Percentiles rank a stretch among this genome's conserved stretches.
phyloP scores from a whole-genome alignment of 1,139 yeast genomes.

The Lodderomyces elongisporus region DNA sequence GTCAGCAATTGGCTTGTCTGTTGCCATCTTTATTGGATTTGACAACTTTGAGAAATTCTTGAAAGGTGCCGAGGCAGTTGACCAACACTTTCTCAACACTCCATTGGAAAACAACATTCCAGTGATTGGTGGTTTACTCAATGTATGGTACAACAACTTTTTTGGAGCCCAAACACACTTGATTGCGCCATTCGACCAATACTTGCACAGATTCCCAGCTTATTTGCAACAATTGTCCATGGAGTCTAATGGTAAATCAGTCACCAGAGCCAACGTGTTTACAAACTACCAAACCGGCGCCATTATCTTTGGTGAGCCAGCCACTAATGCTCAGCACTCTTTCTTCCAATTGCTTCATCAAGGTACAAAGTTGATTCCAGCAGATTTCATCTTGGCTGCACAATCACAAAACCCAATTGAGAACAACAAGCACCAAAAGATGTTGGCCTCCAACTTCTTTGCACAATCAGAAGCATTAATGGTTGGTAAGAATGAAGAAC shows the following conservation, averaged over 20 bases:
- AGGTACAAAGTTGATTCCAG: constrained; percentile 95
- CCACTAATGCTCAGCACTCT: constrained; percentile 98
- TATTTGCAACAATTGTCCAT: constrained; percentile 96
- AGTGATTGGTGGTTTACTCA: constrained; percentile 82
- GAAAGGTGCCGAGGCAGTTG: constrained; percentile 97
- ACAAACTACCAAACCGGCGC: constrained; percentile 95
- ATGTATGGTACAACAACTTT: constrained; percentile 98
- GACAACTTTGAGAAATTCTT: constrained; percentile 89
- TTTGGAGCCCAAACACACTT: constrained; percentile 96
- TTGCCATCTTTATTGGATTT: constrained; percentile 89
- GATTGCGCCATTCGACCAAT: constrained; percentile 98
- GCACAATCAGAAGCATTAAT: constrained; percentile 98
- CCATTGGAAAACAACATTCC: constrained; percentile 92
- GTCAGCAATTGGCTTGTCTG: constrained; percentile 97
- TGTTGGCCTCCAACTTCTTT: constrained; percentile 97
- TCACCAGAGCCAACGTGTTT: constrained; percentile 84
- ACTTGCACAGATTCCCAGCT: constrained; percentile 98
- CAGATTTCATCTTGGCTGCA: constrained; percentile 95
- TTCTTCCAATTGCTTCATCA: constrained; percentile 99
- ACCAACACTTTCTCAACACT: constrained; percentile 77
- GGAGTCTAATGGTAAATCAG: constrained; percentile 99
- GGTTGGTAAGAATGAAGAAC: constrained; percentile 87
- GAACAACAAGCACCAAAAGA: constrained; percentile 87
- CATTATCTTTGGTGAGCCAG: constrained; percentile 96
- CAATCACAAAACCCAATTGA: constrained; percentile 97